phyloP scores from a whole-genome alignment of 2,329 filamentous ascomycete genomes.

The Achaetomium macrosporum region DNA sequence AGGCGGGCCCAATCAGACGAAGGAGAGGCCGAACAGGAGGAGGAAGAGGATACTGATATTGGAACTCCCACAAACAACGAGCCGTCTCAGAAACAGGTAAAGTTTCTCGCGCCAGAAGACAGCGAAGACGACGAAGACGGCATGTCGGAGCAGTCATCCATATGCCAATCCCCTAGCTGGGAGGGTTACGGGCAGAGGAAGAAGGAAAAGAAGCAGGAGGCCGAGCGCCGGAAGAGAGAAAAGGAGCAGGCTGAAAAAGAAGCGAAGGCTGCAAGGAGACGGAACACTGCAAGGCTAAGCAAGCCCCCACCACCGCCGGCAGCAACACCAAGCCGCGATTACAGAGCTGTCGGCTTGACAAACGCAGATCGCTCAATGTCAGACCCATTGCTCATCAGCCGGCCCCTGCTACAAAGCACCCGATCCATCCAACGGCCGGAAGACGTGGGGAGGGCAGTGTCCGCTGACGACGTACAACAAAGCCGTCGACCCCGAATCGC shows the following conservation, averaged over 20 bases:
- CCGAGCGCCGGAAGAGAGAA: slow-evolving; percentile 37
- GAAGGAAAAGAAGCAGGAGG: slow-evolving; percentile 45
- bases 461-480: slow-evolving; percentile 19
- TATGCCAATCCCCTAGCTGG: slow-evolving; percentile 59
- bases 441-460: slow-evolving; percentile 13
- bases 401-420: slow-evolving; percentile 2
- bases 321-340: slow-evolving; percentile 12
- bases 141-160: slow-evolving; percentile 42
- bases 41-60: slow-evolving; percentile 5
- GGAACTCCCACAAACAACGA: slow-evolving; percentile 20
- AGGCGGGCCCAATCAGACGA: slow-evolving; percentile 2
- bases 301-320: slow-evolving; percentile 33
- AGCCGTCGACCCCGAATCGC: slow-evolving; percentile 7
- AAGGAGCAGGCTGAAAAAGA: slow-evolving; percentile 37
- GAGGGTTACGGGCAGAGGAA: slow-evolving; percentile 50
- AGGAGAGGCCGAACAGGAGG: slow-evolving; percentile 16
- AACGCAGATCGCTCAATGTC: slow-evolving; percentile 26
- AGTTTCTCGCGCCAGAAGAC: slow-evolving; percentile 32
- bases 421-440: slow-evolving; percentile 6
- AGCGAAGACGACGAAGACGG: slow-evolving; percentile 27
- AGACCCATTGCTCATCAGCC: slow-evolving; percentile 19
- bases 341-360: slow-evolving; percentile 12
- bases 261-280: slow-evolving; percentile 34
- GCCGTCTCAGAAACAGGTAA: slow-evolving; percentile 36
- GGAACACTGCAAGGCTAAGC: slow-evolving; percentile 31